Conservation (phyloP, 768 basidiomycete genomes). For the Amanita pseudoporphyria region DNA sequence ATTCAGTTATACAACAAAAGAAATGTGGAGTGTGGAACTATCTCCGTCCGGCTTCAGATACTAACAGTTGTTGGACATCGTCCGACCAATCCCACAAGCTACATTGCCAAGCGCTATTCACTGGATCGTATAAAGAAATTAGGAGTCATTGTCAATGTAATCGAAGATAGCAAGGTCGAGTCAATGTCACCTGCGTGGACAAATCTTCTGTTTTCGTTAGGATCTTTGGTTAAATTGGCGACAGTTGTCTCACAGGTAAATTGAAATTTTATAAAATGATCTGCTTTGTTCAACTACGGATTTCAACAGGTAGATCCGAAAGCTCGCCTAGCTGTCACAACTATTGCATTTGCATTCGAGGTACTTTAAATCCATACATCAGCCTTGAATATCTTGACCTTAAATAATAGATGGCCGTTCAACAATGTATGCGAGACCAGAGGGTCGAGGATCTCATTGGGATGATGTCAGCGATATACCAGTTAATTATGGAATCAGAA, state of each 20-base stretch:
- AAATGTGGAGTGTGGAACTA: not conserved
- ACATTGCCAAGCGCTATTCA: not conserved
- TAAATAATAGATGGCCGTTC: constrained; percentile 2
- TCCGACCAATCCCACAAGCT: not conserved
- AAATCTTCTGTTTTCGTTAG: not conserved
- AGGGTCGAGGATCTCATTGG: constrained; percentile 3
- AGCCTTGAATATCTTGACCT: not conserved
- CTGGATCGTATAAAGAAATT: not conserved
- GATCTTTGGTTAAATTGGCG: not conserved
- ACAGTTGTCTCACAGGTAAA: not conserved
- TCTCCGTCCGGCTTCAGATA: not conserved
- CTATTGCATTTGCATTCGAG: constrained; percentile 1
- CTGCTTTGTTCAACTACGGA: not conserved
- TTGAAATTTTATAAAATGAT: not conserved
- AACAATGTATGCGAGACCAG: constrained; percentile 2
- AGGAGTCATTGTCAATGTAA: not conserved
- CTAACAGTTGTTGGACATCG: no score
- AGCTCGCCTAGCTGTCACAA: not conserved
- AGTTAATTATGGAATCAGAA: constrained; percentile 2
- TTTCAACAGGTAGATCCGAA: not conserved
- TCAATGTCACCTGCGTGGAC: constrained; percentile 1
- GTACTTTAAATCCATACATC: not conserved
- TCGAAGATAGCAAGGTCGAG: not conserved
- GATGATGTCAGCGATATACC: constrained; percentile 4
- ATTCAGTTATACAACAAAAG: not conserved